phyloP scores from a whole-genome alignment of 768 basidiomycete genomes.

The Lanmaoa pseudosensibilis region DNA sequence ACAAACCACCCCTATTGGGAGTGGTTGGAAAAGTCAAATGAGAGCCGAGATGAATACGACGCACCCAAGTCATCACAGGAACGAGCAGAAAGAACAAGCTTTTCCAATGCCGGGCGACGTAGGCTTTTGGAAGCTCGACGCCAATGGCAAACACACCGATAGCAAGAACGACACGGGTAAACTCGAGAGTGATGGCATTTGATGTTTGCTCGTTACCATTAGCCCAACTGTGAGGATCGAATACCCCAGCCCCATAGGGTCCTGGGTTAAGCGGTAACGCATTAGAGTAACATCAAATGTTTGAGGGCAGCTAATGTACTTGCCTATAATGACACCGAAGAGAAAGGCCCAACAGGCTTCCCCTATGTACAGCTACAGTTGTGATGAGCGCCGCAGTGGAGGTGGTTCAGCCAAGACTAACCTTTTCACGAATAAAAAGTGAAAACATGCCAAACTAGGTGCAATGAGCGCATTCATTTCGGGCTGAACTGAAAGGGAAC shows the following conservation, averaged over 20 bases:
- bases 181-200: slow-evolving; percentile 85
- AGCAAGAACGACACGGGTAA: slow-evolving; percentile 88
- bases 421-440: slow-evolving; percentile 84
- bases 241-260: slow-evolving; percentile 78
- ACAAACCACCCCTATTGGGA: slow-evolving; percentile 84
- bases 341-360: slow-evolving; percentile 96
- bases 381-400: slow-evolving; percentile 7
- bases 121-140: slow-evolving; percentile 95
- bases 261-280: slow-evolving; percentile 41
- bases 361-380: slow-evolving; percentile 76
- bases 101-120: slow-evolving; percentile 91
- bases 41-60: slow-evolving; percentile 30
- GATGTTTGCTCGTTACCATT: slow-evolving; percentile 43
- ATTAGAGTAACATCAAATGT: slow-evolving; percentile 8
- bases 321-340: slow-evolving; percentile 88
- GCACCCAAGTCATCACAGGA: slow-evolving; percentile 82
- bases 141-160: slow-evolving; percentile 98
- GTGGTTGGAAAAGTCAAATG: slow-evolving; percentile 5
- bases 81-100: slow-evolving; percentile 81
- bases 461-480: background rate
- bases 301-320: slow-evolving; percentile 19
- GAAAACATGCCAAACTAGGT: slow-evolving; percentile 92
- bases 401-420: slow-evolving; percentile 28
- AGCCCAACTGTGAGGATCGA: slow-evolving; percentile 81
- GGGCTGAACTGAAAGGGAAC: background rate